Evolutionary conservation across 371 early-diverging fungal species (phyloP).

Genomic region (Zychaea mexicana): DNA sequence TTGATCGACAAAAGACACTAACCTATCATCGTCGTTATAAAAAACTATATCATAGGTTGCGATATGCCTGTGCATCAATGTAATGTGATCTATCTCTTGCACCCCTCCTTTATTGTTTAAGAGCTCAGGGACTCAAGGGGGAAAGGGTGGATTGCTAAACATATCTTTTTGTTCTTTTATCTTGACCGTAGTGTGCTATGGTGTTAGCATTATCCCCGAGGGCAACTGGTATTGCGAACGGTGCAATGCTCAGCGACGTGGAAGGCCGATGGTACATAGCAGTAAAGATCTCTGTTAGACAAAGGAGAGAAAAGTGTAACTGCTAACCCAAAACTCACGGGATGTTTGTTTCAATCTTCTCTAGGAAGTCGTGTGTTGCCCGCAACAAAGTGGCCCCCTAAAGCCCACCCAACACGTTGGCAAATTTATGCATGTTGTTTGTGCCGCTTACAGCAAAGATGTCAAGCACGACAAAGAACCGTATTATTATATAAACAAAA

Average conservation of each 20-base stretch:
- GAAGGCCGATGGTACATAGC: slow-evolving; percentile 36
- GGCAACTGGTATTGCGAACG: slow-evolving; percentile 61
- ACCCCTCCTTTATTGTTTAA: too few species aligned
- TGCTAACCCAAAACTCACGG: too few species aligned
- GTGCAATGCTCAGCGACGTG: slow-evolving; percentile 42
- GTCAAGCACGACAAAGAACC: slow-evolving; percentile 40
- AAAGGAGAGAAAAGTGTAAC: neutral
- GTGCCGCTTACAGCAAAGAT: slow-evolving; percentile 50
- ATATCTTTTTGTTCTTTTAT: neutral
- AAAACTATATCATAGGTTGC: slow-evolving; percentile 35
- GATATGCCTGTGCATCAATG: slow-evolving; percentile 60
- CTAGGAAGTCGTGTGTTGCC: slow-evolving; percentile 56
- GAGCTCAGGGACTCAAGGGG: too few species aligned
- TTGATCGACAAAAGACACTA: too few species aligned
- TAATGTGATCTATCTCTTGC: slow-evolving; percentile 7
- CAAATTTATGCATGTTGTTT: slow-evolving; percentile 58
- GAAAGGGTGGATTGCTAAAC: too few species aligned
- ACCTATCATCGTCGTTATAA: neutral
- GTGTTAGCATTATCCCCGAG: slow-evolving; percentile 47
- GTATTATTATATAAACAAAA: slow-evolving; percentile 26
- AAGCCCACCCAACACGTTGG: slow-evolving; percentile 48
- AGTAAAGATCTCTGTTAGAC: neutral
- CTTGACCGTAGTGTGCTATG: slow-evolving; percentile 42
- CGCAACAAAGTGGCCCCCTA: slow-evolving; percentile 44
- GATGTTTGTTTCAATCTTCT: neutral